A percentile compares a stretch with the other conserved stretches of the same genome.
Conservation (phyloP, 1,284 basidiomycete species). For the Wallemia mellicola region DNA sequence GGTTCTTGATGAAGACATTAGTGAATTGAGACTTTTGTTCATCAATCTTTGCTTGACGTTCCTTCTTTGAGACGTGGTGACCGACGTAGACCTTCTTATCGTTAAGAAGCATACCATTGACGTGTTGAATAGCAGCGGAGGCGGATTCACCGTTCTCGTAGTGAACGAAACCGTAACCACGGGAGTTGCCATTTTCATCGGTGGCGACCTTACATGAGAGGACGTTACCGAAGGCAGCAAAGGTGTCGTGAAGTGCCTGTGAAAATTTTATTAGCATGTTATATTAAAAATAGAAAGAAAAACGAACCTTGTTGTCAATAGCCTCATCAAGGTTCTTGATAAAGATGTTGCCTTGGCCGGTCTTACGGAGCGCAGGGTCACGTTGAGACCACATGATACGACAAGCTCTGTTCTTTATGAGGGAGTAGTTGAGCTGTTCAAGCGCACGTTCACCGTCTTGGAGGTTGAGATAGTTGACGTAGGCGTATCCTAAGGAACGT, state of each 20-base stretch:
- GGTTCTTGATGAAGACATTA: slow-evolving; percentile 95
- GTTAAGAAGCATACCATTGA: slow-evolving; percentile 97
- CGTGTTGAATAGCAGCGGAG: slow-evolving; percentile 83
- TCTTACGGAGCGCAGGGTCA: slow-evolving; percentile 95
- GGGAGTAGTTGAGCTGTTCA: slow-evolving; percentile 96
- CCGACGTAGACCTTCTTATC: slow-evolving; percentile 99
- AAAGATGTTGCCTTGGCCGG: slow-evolving; percentile 98
- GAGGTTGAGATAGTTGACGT: slow-evolving; percentile 95
- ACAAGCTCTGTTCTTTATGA: slow-evolving; percentile 94
- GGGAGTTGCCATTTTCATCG: slow-evolving; percentile 69
- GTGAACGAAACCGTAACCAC: slow-evolving; percentile 95
- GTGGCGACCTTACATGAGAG: slow-evolving; percentile 97
- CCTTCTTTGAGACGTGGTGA: slow-evolving; percentile 90
- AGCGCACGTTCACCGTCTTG: slow-evolving; percentile 94
- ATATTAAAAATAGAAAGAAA: no score
- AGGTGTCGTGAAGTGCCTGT: slow-evolving; percentile 92
- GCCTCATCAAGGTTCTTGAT: slow-evolving; percentile 97
- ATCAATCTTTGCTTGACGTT: slow-evolving; percentile 91
- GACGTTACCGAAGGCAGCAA: slow-evolving; percentile 95
- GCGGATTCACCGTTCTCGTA: slow-evolving; percentile 96
- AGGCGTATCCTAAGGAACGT: slow-evolving; percentile 97
- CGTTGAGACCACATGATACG: slow-evolving; percentile 99
- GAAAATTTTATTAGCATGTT: not conserved
- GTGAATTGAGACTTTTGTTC: slow-evolving; percentile 92
- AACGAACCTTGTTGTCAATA: slow-evolving; percentile 83